Base-by-base conservation (phyloP, 1,139 yeast species). In the Debaryomyces coudertii region DNA sequence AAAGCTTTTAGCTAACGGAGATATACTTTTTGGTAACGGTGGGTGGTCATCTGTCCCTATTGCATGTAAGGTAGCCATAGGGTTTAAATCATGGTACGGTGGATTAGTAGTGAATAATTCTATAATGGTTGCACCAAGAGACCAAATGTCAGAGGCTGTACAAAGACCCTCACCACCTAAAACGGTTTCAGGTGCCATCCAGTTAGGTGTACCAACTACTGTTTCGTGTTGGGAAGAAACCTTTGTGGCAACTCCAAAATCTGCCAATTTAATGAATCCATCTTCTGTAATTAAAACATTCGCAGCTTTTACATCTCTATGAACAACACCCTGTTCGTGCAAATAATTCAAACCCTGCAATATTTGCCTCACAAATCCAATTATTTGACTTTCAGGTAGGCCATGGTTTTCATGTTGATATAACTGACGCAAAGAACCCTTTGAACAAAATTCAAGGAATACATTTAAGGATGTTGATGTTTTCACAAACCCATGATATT, bases 91-190 rank as follows among this genome's bases (percentile, higher is more conserved):
- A 52, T 87, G 86, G 56, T 89, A 90, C 0, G 98, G 97, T 0
- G 99, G 98, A 44, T 83, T 77, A 0, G 90, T 96, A 0, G 97
- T 87, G 45, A 90, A 71, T 42, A 93, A 69, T 62, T 93, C 99
- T 7, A 92, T 82, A 4, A 92, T 80, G 0, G 98, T 93, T 14
- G 97, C 96, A 1, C 98, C 99, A 30, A 93, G 68, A n/a, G 97
- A 88, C 98, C 95, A 87, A 22, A 87, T 80, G 63, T 87, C 95
- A 4, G 96, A 88, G 0, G 95, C 88, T 0, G 95, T 83, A 34
- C 95, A 85, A 2, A 95, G 85, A 5, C 96, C 97, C 56, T 87
- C 89, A 53, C 90, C 84, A 14, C 87, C 84, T 36, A 82, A 65
- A 1, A 81, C 80, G 0, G 89, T 79, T 60, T 87, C 95, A 0